A percentile compares a stretch with the other conserved stretches of the same genome.
phyloP scores from a whole-genome alignment of 768 basidiomycete genomes.

The Phaeolepiota aurea region DNA sequence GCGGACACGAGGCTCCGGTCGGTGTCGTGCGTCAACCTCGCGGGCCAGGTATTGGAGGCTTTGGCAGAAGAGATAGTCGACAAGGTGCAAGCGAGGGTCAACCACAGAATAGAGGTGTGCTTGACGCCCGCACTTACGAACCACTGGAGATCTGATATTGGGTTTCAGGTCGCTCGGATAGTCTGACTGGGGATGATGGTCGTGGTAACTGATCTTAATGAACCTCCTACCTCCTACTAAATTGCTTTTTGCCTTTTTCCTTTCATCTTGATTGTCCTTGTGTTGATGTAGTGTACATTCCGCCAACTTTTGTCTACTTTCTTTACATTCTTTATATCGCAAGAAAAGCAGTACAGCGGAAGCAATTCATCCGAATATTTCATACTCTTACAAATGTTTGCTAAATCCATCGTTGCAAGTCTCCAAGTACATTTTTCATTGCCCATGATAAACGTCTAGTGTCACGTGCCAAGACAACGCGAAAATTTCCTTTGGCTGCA shows the following conservation, averaged over 20 bases:
- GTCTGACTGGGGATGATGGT: constrained; percentile 36
- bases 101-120: constrained; percentile 49
- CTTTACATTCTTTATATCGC: constrained; percentile 18
- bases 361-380: constrained; percentile 16
- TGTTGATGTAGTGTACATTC: constrained; percentile 18
- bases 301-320: constrained; percentile 21
- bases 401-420: constrained; percentile 24
- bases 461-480: no score
- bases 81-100: constrained; percentile 34
- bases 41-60: constrained; percentile 74
- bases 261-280: constrained; percentile 10
- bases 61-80: constrained; percentile 58
- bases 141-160: constrained; percentile 70
- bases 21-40: constrained; percentile 81
- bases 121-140: constrained; percentile 82
- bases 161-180: constrained; percentile 33
- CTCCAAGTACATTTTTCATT: constrained; percentile 7
- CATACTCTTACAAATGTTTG: constrained; percentile 21
- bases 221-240: constrained; percentile 8
- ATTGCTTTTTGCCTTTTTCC: constrained; percentile 12
- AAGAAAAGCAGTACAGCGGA: constrained; percentile 22
- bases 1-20: constrained; percentile 30
- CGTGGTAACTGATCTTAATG: constrained; percentile 23
- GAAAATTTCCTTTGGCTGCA: no score
- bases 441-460: no score